Evolutionary conservation across 1,139 yeast genomes (phyloP).

Genomic region (Zygosaccharomyces pseudobailii): DNA sequence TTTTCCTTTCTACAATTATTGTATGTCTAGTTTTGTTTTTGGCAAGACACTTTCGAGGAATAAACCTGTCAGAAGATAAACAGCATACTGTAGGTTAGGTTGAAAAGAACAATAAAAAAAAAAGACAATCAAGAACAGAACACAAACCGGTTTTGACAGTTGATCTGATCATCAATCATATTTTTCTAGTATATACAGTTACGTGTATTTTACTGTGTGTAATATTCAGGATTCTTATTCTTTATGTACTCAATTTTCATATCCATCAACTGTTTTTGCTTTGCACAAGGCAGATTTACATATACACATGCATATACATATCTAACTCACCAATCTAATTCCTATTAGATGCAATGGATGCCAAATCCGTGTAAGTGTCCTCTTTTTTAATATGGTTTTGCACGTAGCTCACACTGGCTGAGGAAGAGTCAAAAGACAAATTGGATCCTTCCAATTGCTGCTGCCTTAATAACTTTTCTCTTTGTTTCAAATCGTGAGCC

Average conservation of each 20-base stretch:
- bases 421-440: slow-evolving; percentile 13
- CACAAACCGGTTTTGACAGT: slow-evolving; percentile 2
- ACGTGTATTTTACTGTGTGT: slow-evolving; percentile 9
- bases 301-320: background rate
- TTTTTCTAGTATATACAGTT: slow-evolving; percentile 6
- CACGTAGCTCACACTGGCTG: slow-evolving; percentile 12
- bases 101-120: background rate
- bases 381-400: slow-evolving; percentile 40
- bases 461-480: slow-evolving; percentile 48
- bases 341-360: slow-evolving; percentile 38
- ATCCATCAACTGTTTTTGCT: background rate
- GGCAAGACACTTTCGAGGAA: too few species aligned
- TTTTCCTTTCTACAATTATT: background rate
- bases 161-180: slow-evolving; percentile 3
- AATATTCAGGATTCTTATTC: slow-evolving; percentile 10
- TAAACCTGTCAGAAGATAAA: background rate
- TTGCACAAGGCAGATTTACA: background rate
- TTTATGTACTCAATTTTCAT: background rate
- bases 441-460: slow-evolving; percentile 13
- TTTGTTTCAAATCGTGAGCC: slow-evolving; percentile 66
- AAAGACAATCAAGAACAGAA: background rate
- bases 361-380: slow-evolving; percentile 52
- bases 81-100: background rate
- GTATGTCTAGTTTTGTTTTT: too few species aligned
- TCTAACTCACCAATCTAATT: slow-evolving; percentile 15